A percentile compares a stretch with the other conserved stretches of the same genome.
Conservation (phyloP, 192 early-diverging fungal genomes). For the Coemansia sp. region DNA sequence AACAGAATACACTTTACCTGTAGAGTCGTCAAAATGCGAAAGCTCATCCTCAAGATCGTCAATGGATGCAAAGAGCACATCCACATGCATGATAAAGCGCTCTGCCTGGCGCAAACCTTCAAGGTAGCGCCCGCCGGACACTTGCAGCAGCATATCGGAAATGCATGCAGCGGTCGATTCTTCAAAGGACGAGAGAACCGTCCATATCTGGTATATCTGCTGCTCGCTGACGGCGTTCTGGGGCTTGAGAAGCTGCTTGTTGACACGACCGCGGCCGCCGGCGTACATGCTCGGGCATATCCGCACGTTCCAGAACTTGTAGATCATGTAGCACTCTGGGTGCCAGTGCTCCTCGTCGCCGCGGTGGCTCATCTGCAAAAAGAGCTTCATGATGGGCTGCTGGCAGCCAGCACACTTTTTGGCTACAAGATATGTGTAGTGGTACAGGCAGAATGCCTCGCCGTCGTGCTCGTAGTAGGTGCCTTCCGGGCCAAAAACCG, state of each 20-base stretch:
- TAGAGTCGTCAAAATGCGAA: constrained; percentile 62
- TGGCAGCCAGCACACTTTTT: constrained; percentile 95
- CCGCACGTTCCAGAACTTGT: constrained; percentile 71
- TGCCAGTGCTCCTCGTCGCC: constrained; percentile 90
- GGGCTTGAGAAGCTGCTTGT: constrained; percentile 49
- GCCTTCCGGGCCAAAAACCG: constrained; percentile 91
- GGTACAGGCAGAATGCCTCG: constrained; percentile 90
- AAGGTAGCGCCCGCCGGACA: constrained; percentile 80
- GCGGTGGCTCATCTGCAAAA: constrained; percentile 88
- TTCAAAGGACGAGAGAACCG: constrained; percentile 92
- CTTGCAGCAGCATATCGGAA: constrained; percentile 89
- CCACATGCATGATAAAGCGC: constrained; percentile 88
- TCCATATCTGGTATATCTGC: constrained; percentile 87
- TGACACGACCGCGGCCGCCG: constrained; percentile 44
- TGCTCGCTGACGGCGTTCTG: constrained; percentile 65
- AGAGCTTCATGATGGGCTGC: constrained; percentile 93
- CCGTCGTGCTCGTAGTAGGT: constrained; percentile 95
- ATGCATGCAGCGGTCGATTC: constrained; percentile 95
- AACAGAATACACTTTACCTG: constrained; percentile 34
- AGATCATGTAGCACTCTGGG: constrained; percentile 99
- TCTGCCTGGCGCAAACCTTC: constrained; percentile 82
- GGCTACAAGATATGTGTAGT: constrained; percentile 89
- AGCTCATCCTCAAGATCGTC: constrained; percentile 82
- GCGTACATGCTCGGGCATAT: constrained; percentile 52
- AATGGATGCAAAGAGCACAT: constrained; percentile 85